Evolutionary conservation across 2,329 filamentous ascomycete species (phyloP).

Genomic region (Xylariomycetidae sp.): DNA sequence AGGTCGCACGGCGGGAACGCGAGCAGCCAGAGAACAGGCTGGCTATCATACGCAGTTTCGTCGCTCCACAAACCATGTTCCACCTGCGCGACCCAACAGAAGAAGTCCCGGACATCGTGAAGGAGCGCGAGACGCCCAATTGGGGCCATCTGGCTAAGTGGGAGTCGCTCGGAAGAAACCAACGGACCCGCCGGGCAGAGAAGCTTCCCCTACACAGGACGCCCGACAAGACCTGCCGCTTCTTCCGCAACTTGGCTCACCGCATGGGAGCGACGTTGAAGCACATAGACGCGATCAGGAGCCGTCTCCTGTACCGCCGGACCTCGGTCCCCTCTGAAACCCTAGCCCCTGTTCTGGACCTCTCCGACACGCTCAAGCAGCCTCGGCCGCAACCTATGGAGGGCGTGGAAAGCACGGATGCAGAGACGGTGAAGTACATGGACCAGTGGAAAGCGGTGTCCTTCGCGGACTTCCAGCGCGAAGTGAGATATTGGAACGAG

Average conservation of each 20-base stretch:
- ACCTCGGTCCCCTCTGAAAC: not conserved
- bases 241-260: conserved; percentile 30
- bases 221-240: conserved; percentile 20
- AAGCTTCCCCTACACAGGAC: too few species aligned
- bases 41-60: conserved; percentile 8
- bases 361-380: conserved; percentile 7
- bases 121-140: conserved; percentile 12
- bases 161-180: conserved; percentile 15
- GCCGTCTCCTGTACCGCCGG: conserved; percentile 13
- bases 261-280: conserved; percentile 32
- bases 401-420: not conserved
- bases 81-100: not conserved
- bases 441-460: conserved; percentile 19
- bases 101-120: conserved; percentile 7
- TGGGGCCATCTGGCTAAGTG: conserved; percentile 21
- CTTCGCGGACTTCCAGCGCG: conserved; percentile 7
- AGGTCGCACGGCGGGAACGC: too few species aligned
- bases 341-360: conserved; percentile 5
- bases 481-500: conserved; percentile 13
- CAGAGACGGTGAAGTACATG: not conserved
- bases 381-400: conserved; percentile 5
- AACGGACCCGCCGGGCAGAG: too few species aligned
- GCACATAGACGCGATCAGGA: conserved; percentile 16
- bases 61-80: conserved; percentile 10
- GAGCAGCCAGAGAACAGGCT: too few species aligned